Evolutionary conservation across 2,329 filamentous ascomycete genomes (phyloP).

Genomic region (Ophiosphaerella narmari): DNA sequence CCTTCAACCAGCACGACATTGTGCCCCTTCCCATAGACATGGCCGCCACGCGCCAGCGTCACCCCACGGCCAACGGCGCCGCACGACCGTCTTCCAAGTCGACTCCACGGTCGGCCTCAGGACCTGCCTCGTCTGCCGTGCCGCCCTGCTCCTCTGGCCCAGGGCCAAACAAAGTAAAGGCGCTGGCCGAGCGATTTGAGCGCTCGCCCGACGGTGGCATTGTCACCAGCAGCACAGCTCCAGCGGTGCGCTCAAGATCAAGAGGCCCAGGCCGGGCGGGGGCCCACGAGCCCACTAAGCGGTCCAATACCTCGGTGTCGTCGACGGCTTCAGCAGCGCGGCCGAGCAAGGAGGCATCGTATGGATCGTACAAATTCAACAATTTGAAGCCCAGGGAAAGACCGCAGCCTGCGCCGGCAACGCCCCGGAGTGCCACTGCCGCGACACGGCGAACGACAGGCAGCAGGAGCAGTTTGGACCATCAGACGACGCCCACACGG

Average conservation of each 20-base stretch:
- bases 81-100: constrained; percentile 29
- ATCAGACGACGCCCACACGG: constrained; percentile 28
- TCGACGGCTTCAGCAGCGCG: constrained; percentile 37
- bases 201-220: constrained; percentile 34
- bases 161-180: constrained; percentile 41
- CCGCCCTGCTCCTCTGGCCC: constrained; percentile 25
- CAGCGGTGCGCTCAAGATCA: constrained; percentile 26
- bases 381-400: constrained; percentile 42
- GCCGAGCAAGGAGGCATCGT: constrained; percentile 34
- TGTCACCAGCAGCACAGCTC: constrained; percentile 19
- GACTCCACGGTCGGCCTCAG: constrained; percentile 36
- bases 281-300: constrained; percentile 16
- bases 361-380: constrained; percentile 43
- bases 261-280: constrained; percentile 19
- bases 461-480: constrained; percentile 30
- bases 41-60: constrained; percentile 31
- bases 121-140: constrained; percentile 31
- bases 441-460: constrained; percentile 28
- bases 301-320: constrained; percentile 23
- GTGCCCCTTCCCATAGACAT: constrained; percentile 1
- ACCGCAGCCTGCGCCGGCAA: constrained; percentile 40
- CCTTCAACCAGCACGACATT: constrained; percentile 5
- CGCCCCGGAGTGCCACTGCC: constrained; percentile 23
- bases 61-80: constrained; percentile 33
- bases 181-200: constrained; percentile 45